phyloP scores from a whole-genome alignment of 1,139 yeast genomes.

The Suhomyces anneliseae region DNA sequence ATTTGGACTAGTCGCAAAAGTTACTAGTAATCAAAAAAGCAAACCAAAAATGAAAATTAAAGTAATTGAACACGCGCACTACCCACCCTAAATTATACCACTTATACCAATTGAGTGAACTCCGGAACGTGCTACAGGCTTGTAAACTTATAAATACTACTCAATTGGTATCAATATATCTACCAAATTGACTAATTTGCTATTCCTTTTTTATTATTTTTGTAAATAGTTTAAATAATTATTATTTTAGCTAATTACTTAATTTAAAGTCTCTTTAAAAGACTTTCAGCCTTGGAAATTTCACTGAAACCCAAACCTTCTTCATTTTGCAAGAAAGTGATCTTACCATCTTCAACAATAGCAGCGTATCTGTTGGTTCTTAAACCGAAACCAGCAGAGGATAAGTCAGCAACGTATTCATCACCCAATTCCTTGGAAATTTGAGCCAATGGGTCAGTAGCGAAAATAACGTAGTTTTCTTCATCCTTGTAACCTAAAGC shows the following conservation, averaged over 20 bases:
- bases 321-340: slow-evolving; percentile 52
- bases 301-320: slow-evolving; percentile 56
- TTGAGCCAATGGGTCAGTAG: slow-evolving; percentile 66
- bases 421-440: slow-evolving; percentile 67
- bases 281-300: slow-evolving; percentile 58
- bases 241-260: not conserved
- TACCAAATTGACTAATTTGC: too few relatives aligned
- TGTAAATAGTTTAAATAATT: too few relatives aligned
- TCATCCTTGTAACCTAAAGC: slow-evolving; percentile 50
- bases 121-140: too few relatives aligned
- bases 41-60: too few relatives aligned
- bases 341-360: slow-evolving; percentile 18
- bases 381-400: slow-evolving; percentile 43
- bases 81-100: too few relatives aligned
- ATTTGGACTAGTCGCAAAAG: too few relatives aligned
- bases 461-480: slow-evolving; percentile 58
- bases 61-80: too few relatives aligned
- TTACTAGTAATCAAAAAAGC: too few relatives aligned
- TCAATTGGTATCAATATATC: too few relatives aligned
- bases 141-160: too few relatives aligned
- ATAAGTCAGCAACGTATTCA: slow-evolving; percentile 47
- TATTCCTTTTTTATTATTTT: too few relatives aligned
- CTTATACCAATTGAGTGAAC: too few relatives aligned
- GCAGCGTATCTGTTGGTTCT: slow-evolving; percentile 21
- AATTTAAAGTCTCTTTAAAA: slow-evolving; percentile 29